Conservation (phyloP, 1,284 basidiomycete genomes). For the Moniliella sp. region DNA sequence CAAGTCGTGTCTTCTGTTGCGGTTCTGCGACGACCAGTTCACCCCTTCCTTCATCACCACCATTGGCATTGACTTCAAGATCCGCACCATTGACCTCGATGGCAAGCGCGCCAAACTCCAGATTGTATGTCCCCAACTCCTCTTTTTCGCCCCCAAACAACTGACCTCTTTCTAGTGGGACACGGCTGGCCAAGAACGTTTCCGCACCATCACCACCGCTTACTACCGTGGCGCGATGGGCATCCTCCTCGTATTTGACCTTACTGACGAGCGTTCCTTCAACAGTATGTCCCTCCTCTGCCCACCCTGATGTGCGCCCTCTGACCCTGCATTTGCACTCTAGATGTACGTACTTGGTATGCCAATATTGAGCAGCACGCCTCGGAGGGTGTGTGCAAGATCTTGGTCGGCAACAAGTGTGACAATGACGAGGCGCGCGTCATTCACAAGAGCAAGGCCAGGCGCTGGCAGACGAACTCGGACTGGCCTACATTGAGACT, state of each 20-base stretch:
- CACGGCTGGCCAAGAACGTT: no score
- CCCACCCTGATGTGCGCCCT: no score
- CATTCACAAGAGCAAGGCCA: conserved; percentile 59
- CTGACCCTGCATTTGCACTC: neutral
- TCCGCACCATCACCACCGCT: no score
- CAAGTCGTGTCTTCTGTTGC: conserved; percentile 88
- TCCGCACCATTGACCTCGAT: conserved; percentile 83
- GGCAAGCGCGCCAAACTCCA: conserved; percentile 89
- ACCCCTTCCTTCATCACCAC: conserved; percentile 98
- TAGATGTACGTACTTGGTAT: conserved; percentile 97
- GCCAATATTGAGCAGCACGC: conserved; percentile 96
- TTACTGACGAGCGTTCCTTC: conserved; percentile 92
- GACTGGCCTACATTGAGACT: conserved; percentile 89
- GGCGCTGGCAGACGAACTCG: conserved; percentile 62
- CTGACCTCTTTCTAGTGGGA: no score
- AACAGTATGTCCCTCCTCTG: conserved; percentile 50
- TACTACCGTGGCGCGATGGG: conserved; percentile 99
- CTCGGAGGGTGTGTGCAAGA: conserved; percentile 94
- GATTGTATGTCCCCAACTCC: no score
- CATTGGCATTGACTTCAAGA: conserved; percentile 51
- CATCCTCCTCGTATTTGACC: conserved; percentile 91
- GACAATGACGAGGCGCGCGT: conserved; percentile 94
- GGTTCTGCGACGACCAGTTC: conserved; percentile 99
- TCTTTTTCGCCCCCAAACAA: no score
- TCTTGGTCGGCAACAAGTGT: conserved; percentile 94